Evolutionary conservation across 345 rosid species (phyloP), one percentile per base, ranked within the genome.

Genomic region (Salix dunnii): DNA sequence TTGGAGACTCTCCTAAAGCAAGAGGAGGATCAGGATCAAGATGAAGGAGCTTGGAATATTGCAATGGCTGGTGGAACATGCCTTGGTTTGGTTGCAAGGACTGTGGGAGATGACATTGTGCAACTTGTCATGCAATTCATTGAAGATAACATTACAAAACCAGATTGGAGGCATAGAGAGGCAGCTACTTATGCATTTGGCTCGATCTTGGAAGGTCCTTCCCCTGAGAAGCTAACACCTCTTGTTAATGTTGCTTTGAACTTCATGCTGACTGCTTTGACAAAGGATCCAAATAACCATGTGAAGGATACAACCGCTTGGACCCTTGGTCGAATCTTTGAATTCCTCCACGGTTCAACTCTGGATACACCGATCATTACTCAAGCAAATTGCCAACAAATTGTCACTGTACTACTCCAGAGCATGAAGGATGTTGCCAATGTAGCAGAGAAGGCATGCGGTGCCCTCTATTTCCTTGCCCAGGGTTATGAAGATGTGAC

Each of bases 281-380:
- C 80, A 10, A 81, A 85, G 68, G 89, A 87, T 64, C 87, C 87
- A 40, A 84, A 79, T 79, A 83, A 78, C 80, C 89, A 87, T 58
- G 89, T 87, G 65, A 86, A 86, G 73, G 89, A 86, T 77, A 86
- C 89, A 4, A 86, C 89, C 28, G 89, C 89, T 7, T 87, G 89
- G 96, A 89, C 96, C 33, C 86, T 91, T 71, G 96, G 96, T 30
- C 86, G 96, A 76, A 91, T 91, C 72, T 91, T 91, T 74, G 96
- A 91, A 80, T 91, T 89, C 46, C 88, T 91, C 14, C 93, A 88
- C 77, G 93, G 96, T 74, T 91, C 93, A 72, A 82, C 88, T 64
- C 31, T 88, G 18, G 93, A 81, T 77, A 80, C 90, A 61, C 90
- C 91, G 14, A 84, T 91, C 76, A 88, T 91, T 67, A 88, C 88